Evolutionary conservation across 2,329 filamentous ascomycete genomes (phyloP).

Genomic region (Talaromyces sp.): DNA sequence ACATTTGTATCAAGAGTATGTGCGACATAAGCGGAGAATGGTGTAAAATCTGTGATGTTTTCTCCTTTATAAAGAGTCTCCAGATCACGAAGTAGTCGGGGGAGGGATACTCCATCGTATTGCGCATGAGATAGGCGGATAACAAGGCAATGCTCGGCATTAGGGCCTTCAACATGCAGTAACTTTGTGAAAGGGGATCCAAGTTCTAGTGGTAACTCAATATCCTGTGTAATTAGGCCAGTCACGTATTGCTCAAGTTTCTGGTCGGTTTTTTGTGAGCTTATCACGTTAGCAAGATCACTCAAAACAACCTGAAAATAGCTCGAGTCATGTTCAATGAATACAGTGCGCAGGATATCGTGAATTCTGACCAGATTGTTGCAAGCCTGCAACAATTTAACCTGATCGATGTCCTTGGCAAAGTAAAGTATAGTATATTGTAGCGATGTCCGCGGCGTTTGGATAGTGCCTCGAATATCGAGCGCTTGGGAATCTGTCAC

Average conservation of each 20-base stretch:
- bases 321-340: conserved; percentile 50
- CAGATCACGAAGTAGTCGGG: conserved; percentile 56
- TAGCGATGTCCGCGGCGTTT: conserved; percentile 53
- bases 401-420: conserved; percentile 46
- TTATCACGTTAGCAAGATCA: too few species aligned
- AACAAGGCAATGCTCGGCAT: conserved; percentile 37
- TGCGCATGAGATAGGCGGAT: conserved; percentile 64
- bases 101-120: conserved; percentile 65
- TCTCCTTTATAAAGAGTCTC: conserved; percentile 47
- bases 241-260: background rate
- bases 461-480: conserved; percentile 57
- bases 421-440: conserved; percentile 29
- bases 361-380: conserved; percentile 53
- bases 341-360: conserved; percentile 63
- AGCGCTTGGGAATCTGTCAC: conserved; percentile 57
- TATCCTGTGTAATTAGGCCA: background rate
- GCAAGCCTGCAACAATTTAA: conserved; percentile 42
- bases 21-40: background rate
- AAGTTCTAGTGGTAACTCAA: conserved; percentile 2
- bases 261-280: background rate
- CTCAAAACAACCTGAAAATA: conserved; percentile 55
- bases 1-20: background rate
- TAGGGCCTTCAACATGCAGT: conserved; percentile 12
- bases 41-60: background rate
- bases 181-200: background rate